These are phyloP conservation scores for Dendrocalamus latiflorus DNA, from an alignment of 202 grass and related monocot species.

Conservation along the genomic window DNA sequence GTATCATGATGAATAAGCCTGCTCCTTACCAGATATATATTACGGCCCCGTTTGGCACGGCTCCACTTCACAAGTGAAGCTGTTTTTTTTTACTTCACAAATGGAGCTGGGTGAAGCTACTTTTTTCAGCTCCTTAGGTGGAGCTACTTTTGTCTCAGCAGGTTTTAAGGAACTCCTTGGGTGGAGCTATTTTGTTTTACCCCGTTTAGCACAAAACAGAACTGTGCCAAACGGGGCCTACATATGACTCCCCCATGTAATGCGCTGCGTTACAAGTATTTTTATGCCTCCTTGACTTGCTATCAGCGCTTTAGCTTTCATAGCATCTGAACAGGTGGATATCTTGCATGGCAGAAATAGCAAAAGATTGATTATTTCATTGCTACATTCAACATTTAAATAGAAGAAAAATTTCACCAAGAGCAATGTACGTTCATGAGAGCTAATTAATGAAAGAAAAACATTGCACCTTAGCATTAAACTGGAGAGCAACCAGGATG, in stretches of 20 bases:
- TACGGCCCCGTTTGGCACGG: no score
- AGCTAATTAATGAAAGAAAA: background rate
- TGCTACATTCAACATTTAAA: background rate
- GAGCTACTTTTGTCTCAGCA: no score
- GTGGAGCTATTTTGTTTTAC: no score
- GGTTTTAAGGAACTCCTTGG: no score
- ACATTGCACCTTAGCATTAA: background rate
- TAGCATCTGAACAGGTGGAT: background rate
- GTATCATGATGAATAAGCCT: slow-evolving; percentile 15
- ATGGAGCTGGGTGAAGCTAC: no score
- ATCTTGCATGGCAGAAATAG: background rate
- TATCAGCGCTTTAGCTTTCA: background rate
- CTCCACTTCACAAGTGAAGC: no score
- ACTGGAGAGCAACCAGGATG: background rate
- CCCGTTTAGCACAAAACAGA: no score
- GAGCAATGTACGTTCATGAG: background rate
- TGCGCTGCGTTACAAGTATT: background rate
- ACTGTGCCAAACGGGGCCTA: no score
- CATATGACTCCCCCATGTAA: background rate
- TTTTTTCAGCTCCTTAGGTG: no score
- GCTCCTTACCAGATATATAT: background rate
- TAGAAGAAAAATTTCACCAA: background rate
- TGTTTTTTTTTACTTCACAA: no score
- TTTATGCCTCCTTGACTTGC: background rate
- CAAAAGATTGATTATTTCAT: background rate